These are phyloP conservation scores for Penicillium longicatenatum DNA, from an alignment of 495 filamentous ascomycete species.

Conservation along the genomic window DNA sequence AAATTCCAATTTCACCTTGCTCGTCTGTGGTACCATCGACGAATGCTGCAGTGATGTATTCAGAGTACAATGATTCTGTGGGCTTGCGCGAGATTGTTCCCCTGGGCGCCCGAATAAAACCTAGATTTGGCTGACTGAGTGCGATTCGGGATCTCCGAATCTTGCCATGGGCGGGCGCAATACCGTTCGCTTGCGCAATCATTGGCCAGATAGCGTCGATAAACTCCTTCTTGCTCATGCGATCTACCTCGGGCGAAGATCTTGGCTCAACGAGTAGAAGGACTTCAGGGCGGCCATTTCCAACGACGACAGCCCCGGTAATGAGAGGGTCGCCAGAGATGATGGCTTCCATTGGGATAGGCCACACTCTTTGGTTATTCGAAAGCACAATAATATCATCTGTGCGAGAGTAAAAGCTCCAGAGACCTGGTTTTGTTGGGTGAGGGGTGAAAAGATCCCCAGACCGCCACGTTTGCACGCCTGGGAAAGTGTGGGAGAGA, in stretches of 20 bases:
- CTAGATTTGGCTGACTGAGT: slow-evolving; percentile 19
- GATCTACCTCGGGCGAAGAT: slow-evolving; percentile 11
- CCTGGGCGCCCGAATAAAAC: slow-evolving; percentile 19
- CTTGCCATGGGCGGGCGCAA: slow-evolving; percentile 23
- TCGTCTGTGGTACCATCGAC: slow-evolving; percentile 19
- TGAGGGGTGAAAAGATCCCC: slow-evolving; percentile 58
- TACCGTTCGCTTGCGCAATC: slow-evolving; percentile 22
- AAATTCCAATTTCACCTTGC: slow-evolving; percentile 17
- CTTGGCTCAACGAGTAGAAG: slow-evolving; percentile 18
- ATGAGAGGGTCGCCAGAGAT: slow-evolving; percentile 10
- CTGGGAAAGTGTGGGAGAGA: slow-evolving; percentile 27
- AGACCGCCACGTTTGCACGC: slow-evolving; percentile 46
- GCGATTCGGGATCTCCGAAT: slow-evolving; percentile 21
- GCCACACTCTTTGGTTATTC: slow-evolving; percentile 17
- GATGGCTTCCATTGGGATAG: slow-evolving; percentile 15
- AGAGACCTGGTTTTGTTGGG: slow-evolving; percentile 47
- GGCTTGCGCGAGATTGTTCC: slow-evolving; percentile 19
- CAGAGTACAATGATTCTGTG: slow-evolving; percentile 19
- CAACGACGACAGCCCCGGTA: slow-evolving; percentile 18
- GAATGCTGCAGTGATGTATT: slow-evolving; percentile 17
- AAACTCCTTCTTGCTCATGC: slow-evolving; percentile 21
- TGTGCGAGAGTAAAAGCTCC: slow-evolving; percentile 52
- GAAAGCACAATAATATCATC: slow-evolving; percentile 44
- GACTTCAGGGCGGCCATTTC: slow-evolving; percentile 19
- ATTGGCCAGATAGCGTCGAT: slow-evolving; percentile 29